Conservation (phyloP, 345 rosid genomes). For the Populus ilicifolia region DNA sequence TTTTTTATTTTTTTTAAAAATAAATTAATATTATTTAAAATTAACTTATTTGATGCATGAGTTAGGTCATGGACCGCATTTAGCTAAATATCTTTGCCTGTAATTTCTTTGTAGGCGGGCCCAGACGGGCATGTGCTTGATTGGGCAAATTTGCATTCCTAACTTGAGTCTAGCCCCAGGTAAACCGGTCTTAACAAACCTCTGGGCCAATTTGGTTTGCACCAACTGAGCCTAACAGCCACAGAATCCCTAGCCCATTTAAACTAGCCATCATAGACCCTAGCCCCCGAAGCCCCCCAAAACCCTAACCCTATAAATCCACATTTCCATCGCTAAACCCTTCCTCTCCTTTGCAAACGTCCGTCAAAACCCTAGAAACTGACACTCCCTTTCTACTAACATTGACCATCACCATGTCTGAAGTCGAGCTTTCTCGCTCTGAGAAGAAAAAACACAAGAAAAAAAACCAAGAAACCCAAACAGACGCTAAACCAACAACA, state of each 20-base stretch:
- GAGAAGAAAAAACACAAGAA: slow-evolving; percentile 66
- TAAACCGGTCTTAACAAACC: neutral
- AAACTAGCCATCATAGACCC: neutral
- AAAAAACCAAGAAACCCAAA: slow-evolving; percentile 33
- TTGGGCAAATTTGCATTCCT: neutral
- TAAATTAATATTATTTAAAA: too few species aligned
- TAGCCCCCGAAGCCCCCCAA: slow-evolving; percentile 13
- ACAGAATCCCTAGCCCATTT: neutral
- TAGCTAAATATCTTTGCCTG: too few species aligned
- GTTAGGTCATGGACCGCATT: too few species aligned
- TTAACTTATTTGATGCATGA: too few species aligned
- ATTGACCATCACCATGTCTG: slow-evolving; percentile 47
- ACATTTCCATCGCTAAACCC: neutral
- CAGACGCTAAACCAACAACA: slow-evolving; percentile 58
- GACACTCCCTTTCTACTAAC: slow-evolving; percentile 64
- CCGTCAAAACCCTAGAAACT: slow-evolving; percentile 13
- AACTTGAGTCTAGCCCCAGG: neutral
- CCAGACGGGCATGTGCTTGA: neutral
- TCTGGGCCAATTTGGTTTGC: neutral
- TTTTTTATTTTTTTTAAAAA: too few species aligned
- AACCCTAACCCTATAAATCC: slow-evolving; percentile 36
- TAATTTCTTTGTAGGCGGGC: neutral
- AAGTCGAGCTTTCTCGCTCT: slow-evolving; percentile 51
- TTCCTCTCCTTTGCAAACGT: neutral
- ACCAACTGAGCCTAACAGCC: neutral